These are phyloP conservation scores for Tricholoma saponaceum DNA, from an alignment of 768 basidiomycete genomes.

Conservation along the genomic window DNA sequence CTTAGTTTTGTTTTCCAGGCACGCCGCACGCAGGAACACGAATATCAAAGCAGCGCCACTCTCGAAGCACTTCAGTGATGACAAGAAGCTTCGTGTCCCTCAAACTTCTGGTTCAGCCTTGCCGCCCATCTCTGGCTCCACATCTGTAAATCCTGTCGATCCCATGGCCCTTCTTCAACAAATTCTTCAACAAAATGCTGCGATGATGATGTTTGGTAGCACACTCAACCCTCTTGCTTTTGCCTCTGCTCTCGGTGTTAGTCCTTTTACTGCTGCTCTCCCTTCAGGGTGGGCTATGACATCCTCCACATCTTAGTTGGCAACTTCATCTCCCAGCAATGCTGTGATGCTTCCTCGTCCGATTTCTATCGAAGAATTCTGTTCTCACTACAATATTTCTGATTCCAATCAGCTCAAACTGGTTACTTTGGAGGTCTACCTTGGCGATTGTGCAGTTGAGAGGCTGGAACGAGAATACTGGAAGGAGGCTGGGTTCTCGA, in stretches of 20 bases:
- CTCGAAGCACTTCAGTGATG: neutral
- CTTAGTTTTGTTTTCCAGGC: neutral
- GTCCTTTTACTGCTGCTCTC: neutral
- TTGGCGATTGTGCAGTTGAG: neutral
- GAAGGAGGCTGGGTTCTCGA: slow-evolving; percentile 1
- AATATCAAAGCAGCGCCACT: neutral
- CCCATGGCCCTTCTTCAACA: neutral
- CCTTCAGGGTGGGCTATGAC: neutral
- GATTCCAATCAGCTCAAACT: neutral
- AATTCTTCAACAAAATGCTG: neutral
- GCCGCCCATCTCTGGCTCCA: neutral
- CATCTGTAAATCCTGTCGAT: neutral
- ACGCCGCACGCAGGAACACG: neutral
- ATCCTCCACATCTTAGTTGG: neutral
- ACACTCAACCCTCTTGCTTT: neutral
- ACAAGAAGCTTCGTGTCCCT: neutral
- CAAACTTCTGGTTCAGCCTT: neutral
- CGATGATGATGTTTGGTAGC: neutral
- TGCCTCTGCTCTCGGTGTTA: neutral
- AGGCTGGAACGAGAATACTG: slow-evolving; percentile 1
- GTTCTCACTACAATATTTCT: neutral
- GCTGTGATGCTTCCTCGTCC: neutral
- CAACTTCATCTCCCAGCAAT: neutral
- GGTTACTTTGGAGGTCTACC: neutral
- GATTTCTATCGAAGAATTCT: slow-evolving; percentile 3